Conservation (phyloP, 805 yeast genomes). For the Schwanniomyces vanrijiae region DNA sequence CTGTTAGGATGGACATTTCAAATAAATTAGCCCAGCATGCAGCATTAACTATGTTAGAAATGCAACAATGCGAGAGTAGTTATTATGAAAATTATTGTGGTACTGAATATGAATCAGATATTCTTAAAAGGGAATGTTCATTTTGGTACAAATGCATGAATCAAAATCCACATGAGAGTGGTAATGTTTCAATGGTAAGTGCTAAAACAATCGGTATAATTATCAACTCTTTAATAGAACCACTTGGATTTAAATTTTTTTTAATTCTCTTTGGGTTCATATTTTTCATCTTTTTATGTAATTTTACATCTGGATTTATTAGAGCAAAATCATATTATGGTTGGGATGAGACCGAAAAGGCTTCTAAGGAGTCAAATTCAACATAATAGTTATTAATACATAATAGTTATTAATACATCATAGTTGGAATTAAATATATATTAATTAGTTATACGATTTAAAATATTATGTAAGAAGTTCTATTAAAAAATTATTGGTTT, state of each 20-base stretch:
- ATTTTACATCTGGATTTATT: slow-evolving; percentile 66
- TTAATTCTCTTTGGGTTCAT: slow-evolving; percentile 40
- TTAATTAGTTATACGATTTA: neutral
- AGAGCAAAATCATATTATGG: slow-evolving; percentile 55
- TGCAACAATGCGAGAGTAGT: slow-evolving; percentile 51
- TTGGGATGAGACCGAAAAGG: slow-evolving; percentile 9
- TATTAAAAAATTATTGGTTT: neutral
- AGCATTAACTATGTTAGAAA: slow-evolving; percentile 47
- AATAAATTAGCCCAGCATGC: slow-evolving; percentile 50
- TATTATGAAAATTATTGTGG: slow-evolving; percentile 59
- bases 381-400: neutral
- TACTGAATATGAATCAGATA: slow-evolving; percentile 57
- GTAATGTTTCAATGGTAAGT: slow-evolving; percentile 53
- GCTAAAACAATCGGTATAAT: slow-evolving; percentile 65
- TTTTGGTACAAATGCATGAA: slow-evolving; percentile 69
- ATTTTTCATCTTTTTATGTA: slow-evolving; percentile 55
- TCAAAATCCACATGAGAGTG: slow-evolving; percentile 49
- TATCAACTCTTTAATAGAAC: slow-evolving; percentile 64
- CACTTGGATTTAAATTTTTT: slow-evolving; percentile 62
- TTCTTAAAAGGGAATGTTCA: slow-evolving; percentile 54
- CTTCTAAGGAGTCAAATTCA: neutral
- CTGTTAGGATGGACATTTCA: slow-evolving; percentile 56
- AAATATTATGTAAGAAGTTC: neutral
- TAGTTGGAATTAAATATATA: neutral
- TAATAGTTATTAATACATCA: too few relatives aligned